Conservation (phyloP, 305 asterid genomes). For the Fraxinus greggii region DNA sequence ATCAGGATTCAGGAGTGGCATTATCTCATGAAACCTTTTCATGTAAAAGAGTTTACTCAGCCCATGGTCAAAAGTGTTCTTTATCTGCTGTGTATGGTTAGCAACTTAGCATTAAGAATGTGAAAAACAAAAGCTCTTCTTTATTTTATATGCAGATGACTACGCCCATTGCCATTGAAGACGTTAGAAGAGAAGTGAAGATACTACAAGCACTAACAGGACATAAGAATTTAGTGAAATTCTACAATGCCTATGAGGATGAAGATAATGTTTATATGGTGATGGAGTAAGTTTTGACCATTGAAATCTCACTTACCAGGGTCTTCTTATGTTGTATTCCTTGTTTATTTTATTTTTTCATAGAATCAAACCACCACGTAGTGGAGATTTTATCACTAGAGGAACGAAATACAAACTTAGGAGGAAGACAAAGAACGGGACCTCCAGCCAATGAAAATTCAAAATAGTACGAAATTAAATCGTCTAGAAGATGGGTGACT, state of each 20-base stretch:
- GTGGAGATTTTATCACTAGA: background rate
- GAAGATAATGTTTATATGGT: conserved; percentile 73
- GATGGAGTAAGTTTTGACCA: conserved; percentile 72
- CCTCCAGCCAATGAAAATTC: background rate
- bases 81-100: background rate
- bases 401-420: background rate
- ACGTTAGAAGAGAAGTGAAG: conserved; percentile 85
- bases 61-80: background rate
- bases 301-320: background rate
- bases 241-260: conserved; percentile 84
- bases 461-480: background rate
- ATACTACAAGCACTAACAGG: conserved; percentile 75
- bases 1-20: background rate
- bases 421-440: background rate
- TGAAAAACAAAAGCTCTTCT: background rate
- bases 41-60: background rate
- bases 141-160: conserved; percentile 55
- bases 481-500: background rate
- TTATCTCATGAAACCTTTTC: background rate
- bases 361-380: background rate
- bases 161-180: conserved; percentile 85
- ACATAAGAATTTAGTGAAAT: conserved; percentile 77
- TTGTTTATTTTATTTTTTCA: background rate
- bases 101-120: background rate
- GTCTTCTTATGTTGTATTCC: background rate